These are phyloP conservation scores for Rhodamnia argentea DNA, from an alignment of 345 rosid genomes.

Conservation along the genomic window DNA sequence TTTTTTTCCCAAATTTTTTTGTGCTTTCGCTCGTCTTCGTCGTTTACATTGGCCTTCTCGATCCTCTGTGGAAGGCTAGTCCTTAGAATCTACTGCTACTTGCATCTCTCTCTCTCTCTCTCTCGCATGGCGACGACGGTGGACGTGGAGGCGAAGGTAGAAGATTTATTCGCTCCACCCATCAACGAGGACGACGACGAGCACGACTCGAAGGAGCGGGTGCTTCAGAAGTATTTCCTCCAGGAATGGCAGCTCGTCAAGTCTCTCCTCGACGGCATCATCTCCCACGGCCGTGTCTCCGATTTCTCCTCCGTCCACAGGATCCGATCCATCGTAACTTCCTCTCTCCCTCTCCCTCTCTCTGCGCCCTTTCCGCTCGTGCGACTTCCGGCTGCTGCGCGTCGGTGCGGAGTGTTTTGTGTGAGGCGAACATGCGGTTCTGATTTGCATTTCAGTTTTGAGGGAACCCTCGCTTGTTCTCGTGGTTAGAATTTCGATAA, in stretches of 20 bases:
- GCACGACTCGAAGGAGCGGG: conserved; percentile 58
- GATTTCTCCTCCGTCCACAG: conserved; percentile 53
- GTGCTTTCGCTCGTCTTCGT: not conserved
- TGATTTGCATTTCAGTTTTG: not conserved
- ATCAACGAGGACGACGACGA: conserved; percentile 53
- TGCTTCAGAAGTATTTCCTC: conserved; percentile 70
- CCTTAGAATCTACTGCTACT: not conserved
- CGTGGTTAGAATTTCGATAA: not conserved
- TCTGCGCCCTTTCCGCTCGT: not conserved
- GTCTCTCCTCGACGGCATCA: conserved; percentile 56
- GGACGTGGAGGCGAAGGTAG: conserved; percentile 11
- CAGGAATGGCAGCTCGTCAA: conserved; percentile 82
- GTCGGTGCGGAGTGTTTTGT: not conserved
- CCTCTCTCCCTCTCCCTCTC: not conserved
- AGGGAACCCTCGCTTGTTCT: not conserved
- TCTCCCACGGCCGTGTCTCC: conserved; percentile 49
- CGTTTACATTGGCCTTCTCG: not conserved
- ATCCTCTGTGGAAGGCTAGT: not conserved
- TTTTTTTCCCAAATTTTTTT: not conserved
- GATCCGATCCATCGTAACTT: conserved; percentile 72
- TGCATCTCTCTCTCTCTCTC: not conserved
- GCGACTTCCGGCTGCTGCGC: not conserved
- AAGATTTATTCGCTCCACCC: not conserved
- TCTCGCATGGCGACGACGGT: conserved; percentile 16
- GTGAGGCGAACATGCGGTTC: not conserved